These are phyloP conservation scores for Arabidopsis suecica DNA, from an alignment of 345 rosid species.

Conservation along the genomic window DNA sequence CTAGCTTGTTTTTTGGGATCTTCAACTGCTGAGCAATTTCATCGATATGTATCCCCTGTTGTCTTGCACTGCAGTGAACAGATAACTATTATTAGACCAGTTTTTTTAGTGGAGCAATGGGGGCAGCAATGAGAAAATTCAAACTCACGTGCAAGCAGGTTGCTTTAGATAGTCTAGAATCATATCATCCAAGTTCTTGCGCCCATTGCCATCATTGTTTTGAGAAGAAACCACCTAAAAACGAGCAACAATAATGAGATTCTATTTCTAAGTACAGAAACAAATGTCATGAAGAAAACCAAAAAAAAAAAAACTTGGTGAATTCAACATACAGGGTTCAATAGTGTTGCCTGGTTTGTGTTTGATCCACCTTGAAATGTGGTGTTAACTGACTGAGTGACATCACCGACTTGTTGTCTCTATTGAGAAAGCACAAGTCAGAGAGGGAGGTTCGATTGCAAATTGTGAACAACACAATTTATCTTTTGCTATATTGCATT, in stretches of 20 bases:
- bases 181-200: conserved; percentile 74
- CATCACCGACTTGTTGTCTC: conserved; percentile 49
- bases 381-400: conserved; percentile 41
- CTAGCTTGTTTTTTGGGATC: conserved; percentile 76
- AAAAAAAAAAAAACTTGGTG: background rate
- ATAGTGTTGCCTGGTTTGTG: conserved; percentile 49
- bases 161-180: conserved; percentile 80
- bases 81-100: background rate
- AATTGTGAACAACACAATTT: conserved; percentile 1
- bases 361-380: conserved; percentile 42
- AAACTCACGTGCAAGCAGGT: conserved; percentile 72
- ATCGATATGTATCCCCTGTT: conserved; percentile 80
- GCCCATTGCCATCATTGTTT: conserved; percentile 54
- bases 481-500: background rate
- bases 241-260: background rate
- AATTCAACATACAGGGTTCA: conserved; percentile 57
- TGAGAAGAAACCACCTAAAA: conserved; percentile 61
- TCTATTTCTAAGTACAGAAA: background rate
- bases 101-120: conserved; percentile 25
- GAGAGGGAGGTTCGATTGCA: background rate
- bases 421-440: conserved; percentile 14
- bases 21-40: conserved; percentile 78
- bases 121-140: background rate
- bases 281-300: conserved; percentile 17
- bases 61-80: conserved; percentile 61